phyloP scores from a whole-genome alignment of 202 grass and related monocot genomes.

The Carex sylvatica region DNA sequence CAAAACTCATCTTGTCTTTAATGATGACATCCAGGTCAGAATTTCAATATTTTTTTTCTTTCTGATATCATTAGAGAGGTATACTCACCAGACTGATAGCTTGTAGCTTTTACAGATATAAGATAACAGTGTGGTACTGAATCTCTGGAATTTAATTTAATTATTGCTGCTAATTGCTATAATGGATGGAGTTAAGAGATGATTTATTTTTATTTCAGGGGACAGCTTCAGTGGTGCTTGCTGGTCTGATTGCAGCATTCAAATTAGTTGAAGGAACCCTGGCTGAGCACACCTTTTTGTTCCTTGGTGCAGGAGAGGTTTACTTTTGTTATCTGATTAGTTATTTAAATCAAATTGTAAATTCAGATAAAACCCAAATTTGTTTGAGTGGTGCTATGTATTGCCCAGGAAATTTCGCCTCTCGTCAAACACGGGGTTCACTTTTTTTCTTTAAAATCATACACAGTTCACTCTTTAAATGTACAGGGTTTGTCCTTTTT shows the following conservation, averaged over 20 bases:
- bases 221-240: slow-evolving; percentile 97
- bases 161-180: too few relatives aligned
- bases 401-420: too few relatives aligned
- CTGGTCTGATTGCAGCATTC: slow-evolving; percentile 72
- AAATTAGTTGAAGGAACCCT: slow-evolving; percentile 86
- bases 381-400: too few relatives aligned
- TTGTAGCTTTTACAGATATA: background rate
- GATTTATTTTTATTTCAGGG: slow-evolving; percentile 54
- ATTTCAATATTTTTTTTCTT: background rate
- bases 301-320: slow-evolving; percentile 99
- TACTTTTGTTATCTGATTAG: slow-evolving; percentile 23
- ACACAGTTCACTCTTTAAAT: too few relatives aligned
- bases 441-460: too few relatives aligned
- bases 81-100: background rate
- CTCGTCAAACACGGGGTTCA: too few relatives aligned
- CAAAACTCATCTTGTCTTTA: slow-evolving; percentile 97
- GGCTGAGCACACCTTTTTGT: slow-evolving; percentile 92
- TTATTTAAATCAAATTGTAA: slow-evolving; percentile 28
- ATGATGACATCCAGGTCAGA: slow-evolving; percentile 97
- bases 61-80: background rate
- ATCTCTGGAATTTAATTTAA: background rate
- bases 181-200: slow-evolving; percentile 3
- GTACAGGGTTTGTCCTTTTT: too few relatives aligned
- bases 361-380: background rate
- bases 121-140: background rate